Evolutionary conservation across 1,284 basidiomycete genomes (phyloP).

Genomic region (Trametes pubescens): DNA sequence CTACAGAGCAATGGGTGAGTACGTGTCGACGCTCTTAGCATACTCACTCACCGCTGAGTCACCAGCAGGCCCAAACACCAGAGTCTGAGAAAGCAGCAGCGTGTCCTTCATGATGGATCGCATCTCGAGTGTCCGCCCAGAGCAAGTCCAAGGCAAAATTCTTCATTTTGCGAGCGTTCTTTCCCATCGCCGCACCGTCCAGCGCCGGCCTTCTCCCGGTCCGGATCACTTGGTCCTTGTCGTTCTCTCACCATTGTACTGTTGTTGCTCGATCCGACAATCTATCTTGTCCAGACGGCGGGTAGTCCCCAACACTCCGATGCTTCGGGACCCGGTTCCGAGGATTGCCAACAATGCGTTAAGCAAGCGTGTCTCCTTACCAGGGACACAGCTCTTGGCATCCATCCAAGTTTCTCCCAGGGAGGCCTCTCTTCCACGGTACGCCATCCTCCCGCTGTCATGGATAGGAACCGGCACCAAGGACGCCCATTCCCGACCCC

Average conservation of each 20-base stretch:
- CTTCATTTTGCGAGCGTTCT: not conserved
- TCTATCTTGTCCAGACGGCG: conserved; percentile 3
- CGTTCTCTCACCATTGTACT: not conserved
- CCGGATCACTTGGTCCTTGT: not conserved
- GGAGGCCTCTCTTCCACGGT: conserved; percentile 4
- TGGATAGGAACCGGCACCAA: conserved; percentile 12
- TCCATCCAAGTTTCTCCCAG: conserved; percentile 10
- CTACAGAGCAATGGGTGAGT: not conserved
- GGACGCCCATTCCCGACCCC: conserved; percentile 3
- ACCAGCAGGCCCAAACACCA: too few species aligned
- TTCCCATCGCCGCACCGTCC: not conserved
- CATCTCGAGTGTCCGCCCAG: not conserved
- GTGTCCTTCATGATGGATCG: not conserved
- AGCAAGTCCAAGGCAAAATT: not conserved
- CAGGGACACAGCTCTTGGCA: conserved; percentile 6
- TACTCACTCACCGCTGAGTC: too few species aligned
- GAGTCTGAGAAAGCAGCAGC: too few species aligned
- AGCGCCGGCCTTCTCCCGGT: not conserved
- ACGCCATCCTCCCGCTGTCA: conserved; percentile 7
- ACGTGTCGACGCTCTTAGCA: not conserved
- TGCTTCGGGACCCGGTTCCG: conserved; percentile 6
- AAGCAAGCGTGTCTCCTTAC: conserved; percentile 4
- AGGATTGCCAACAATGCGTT: conserved; percentile 1
- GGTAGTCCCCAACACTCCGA: not conserved
- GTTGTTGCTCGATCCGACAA: not conserved